These are phyloP conservation scores for Termitomyces sp. DNA, from an alignment of 768 basidiomycete genomes.

Conservation along the genomic window DNA sequence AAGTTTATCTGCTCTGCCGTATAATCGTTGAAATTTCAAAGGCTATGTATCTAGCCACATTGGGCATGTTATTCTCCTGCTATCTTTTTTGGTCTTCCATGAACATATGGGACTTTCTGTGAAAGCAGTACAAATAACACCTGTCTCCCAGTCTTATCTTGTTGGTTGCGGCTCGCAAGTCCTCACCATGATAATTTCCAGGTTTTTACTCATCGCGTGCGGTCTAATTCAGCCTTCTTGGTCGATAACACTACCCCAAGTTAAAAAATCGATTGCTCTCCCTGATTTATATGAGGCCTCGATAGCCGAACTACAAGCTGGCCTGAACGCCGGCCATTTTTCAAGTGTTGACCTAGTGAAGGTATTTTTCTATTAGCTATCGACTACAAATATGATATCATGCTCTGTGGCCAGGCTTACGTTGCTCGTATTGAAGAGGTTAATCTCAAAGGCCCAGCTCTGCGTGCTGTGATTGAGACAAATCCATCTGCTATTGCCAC, in stretches of 20 bases:
- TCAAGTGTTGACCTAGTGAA: constrained; percentile 64
- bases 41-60: not conserved
- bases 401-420: constrained; percentile 49
- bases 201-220: not conserved
- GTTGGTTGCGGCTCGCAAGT: not conserved
- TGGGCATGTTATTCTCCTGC: not conserved
- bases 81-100: not conserved
- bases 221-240: not conserved
- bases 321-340: constrained; percentile 49
- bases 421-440: constrained; percentile 68
- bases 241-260: not conserved
- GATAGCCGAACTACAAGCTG: constrained; percentile 52
- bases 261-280: constrained; percentile 14
- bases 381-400: not conserved
- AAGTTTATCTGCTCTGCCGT: not conserved
- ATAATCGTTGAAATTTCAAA: not conserved
- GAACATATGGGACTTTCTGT: not conserved
- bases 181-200: not conserved
- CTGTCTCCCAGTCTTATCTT: not conserved
- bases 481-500: constrained; percentile 52
- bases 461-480: constrained; percentile 59
- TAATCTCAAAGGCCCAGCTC: constrained; percentile 54
- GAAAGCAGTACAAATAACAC: not conserved
- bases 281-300: constrained; percentile 66
- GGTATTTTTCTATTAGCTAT: constrained; percentile 28